These are phyloP conservation scores for Daldinia bambusicola DNA, from an alignment of 495 filamentous ascomycete species.

Conservation along the genomic window DNA sequence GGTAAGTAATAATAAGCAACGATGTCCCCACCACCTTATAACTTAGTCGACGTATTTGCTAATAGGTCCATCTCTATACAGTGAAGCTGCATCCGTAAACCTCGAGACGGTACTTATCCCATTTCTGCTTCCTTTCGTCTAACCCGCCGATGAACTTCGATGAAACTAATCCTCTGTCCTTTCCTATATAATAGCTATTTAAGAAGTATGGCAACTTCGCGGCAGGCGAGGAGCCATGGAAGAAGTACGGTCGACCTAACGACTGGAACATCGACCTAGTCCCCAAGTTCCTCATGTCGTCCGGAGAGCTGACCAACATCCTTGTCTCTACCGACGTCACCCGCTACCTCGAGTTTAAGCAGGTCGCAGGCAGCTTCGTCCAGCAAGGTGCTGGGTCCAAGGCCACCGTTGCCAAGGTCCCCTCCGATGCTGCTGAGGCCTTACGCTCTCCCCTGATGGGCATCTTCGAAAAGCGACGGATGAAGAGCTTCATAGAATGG, in stretches of 20 bases:
- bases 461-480: slow-evolving; percentile 94
- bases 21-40: background rate
- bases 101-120: slow-evolving; percentile 80
- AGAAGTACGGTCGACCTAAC: slow-evolving; percentile 94
- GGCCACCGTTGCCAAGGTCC: slow-evolving; percentile 95
- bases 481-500: slow-evolving; percentile 97
- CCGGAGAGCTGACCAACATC: slow-evolving; percentile 98
- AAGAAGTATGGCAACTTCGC: slow-evolving; percentile 89
- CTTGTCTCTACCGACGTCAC: slow-evolving; percentile 97
- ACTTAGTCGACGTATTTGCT: slow-evolving; percentile 24
- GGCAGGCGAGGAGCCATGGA: slow-evolving; percentile 91
- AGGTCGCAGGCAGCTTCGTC: slow-evolving; percentile 97
- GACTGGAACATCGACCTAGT: slow-evolving; percentile 99
- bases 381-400: slow-evolving; percentile 83
- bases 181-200: slow-evolving; percentile 72
- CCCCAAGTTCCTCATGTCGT: slow-evolving; percentile 97
- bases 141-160: slow-evolving; percentile 29
- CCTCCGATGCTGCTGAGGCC: slow-evolving; percentile 91
- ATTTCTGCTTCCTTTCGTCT: slow-evolving; percentile 22
- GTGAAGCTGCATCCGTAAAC: slow-evolving; percentile 93
- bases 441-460: slow-evolving; percentile 95
- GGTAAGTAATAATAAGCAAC: slow-evolving; percentile 65
- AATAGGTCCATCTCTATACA: slow-evolving; percentile 54
- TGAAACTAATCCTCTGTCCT: slow-evolving; percentile 30
- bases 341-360: slow-evolving; percentile 97